Evolutionary conservation across 73 alveolate species (phyloP).

Genomic region (Paramecium sexaurelia): DNA sequence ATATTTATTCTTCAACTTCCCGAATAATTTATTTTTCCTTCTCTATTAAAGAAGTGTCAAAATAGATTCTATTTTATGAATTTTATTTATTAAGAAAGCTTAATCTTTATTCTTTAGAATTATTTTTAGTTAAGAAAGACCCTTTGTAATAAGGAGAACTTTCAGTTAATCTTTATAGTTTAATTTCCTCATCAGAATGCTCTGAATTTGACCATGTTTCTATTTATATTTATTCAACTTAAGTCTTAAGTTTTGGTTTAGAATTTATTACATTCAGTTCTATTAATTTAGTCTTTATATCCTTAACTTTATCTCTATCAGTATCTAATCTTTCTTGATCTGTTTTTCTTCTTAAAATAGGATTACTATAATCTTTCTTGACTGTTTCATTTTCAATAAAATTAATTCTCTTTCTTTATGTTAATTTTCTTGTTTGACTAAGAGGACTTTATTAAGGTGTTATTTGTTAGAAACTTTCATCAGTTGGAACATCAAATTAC

Average conservation of each 20-base stretch:
- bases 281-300: neutral
- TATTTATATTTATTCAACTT: neutral
- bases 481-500: neutral
- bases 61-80: neutral
- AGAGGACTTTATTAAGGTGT: neutral
- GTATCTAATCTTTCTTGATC: neutral
- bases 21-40: slow-evolving; percentile 5
- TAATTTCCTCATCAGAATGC: slow-evolving; percentile 18
- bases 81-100: neutral
- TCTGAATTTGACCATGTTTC: slow-evolving; percentile 48
- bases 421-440: neutral
- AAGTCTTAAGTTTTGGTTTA: neutral
- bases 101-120: neutral
- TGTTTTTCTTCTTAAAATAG: neutral
- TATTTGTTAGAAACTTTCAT: neutral
- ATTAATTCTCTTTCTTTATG: neutral
- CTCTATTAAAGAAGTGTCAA: neutral
- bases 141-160: neutral
- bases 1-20: slow-evolving; percentile 31
- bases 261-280: neutral
- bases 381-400: neutral
- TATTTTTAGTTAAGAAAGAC: neutral
- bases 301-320: neutral
- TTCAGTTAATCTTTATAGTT: neutral
- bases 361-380: neutral